Evolutionary conservation across 768 basidiomycete genomes (phyloP).

Genomic region (Phaeotremella skinneri): DNA sequence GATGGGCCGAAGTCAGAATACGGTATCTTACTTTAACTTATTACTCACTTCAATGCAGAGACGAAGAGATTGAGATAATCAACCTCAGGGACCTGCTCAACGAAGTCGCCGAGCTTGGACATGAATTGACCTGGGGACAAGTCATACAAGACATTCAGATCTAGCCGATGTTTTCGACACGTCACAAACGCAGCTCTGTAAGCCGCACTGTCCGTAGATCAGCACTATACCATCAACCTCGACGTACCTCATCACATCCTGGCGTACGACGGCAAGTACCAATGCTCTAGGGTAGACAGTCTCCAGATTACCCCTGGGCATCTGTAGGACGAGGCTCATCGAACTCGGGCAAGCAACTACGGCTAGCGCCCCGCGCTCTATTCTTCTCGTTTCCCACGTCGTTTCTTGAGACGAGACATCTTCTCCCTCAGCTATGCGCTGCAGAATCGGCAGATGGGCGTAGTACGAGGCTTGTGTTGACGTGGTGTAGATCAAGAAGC

Average conservation of each 20-base stretch:
- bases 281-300: slow-evolving; percentile 89
- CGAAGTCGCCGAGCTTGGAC: slow-evolving; percentile 62
- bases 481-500: slow-evolving; percentile 81
- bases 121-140: slow-evolving; percentile 70
- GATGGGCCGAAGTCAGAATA: background rate
- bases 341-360: slow-evolving; percentile 81
- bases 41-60: slow-evolving; percentile 69
- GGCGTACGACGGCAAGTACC: slow-evolving; percentile 77
- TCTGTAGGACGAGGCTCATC: slow-evolving; percentile 90
- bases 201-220: slow-evolving; percentile 57
- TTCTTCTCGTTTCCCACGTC: slow-evolving; percentile 68
- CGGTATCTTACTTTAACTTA: slow-evolving; percentile 27
- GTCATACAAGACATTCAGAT: slow-evolving; percentile 82
- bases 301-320: slow-evolving; percentile 96
- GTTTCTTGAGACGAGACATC: slow-evolving; percentile 38
- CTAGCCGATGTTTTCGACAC: slow-evolving; percentile 90
- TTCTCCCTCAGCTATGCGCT: slow-evolving; percentile 34
- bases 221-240: slow-evolving; percentile 7
- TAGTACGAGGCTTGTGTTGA: slow-evolving; percentile 77
- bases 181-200: slow-evolving; percentile 86
- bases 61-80: slow-evolving; percentile 92
- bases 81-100: slow-evolving; percentile 81
- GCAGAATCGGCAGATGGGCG: slow-evolving; percentile 57
- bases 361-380: slow-evolving; percentile 86
- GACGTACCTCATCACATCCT: slow-evolving; percentile 70